phyloP scores from a whole-genome alignment of 768 basidiomycete genomes.

The Exidia glandulosa region DNA sequence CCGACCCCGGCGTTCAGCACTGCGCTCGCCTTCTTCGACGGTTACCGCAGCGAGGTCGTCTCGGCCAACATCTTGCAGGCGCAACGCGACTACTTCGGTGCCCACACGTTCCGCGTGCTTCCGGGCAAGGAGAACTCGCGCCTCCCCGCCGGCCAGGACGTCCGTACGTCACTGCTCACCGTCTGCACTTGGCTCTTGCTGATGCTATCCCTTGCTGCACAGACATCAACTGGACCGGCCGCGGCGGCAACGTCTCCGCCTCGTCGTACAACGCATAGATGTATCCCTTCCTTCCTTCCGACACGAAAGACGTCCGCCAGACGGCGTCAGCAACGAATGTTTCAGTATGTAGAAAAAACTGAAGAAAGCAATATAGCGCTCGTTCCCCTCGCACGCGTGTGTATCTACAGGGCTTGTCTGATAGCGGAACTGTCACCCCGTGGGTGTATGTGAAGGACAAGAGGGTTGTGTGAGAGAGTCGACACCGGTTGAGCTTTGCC shows the following conservation, averaged over 20 bases:
- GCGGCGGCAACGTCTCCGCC: constrained; percentile 89
- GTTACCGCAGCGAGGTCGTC: constrained; percentile 48
- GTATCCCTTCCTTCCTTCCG: neutral
- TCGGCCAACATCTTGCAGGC: constrained; percentile 4
- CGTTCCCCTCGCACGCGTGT: neutral
- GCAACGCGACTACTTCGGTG: constrained; percentile 96
- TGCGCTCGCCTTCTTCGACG: constrained; percentile 96
- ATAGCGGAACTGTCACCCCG: neutral
- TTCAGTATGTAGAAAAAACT: neutral
- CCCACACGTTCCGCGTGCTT: constrained; percentile 92
- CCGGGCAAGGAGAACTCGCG: constrained; percentile 83
- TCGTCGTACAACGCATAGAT: constrained; percentile 65
- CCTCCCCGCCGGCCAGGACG: constrained; percentile 73
- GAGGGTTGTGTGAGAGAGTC: no score
- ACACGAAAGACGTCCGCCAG: neutral
- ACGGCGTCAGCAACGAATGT: neutral
- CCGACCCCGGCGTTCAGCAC: constrained; percentile 97
- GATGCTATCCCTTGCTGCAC: neutral
- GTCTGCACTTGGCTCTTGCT: neutral
- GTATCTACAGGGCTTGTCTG: no score
- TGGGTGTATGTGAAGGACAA: neutral
- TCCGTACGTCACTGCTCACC: constrained; percentile 47
- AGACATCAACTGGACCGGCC: constrained; percentile 99
- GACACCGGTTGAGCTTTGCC: no score
- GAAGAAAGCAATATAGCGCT: neutral